A percentile compares a stretch with the other conserved stretches of the same genome.
Conservation (phyloP, 176 grass and related monocot species). For the Oryza australiensis region DNA sequence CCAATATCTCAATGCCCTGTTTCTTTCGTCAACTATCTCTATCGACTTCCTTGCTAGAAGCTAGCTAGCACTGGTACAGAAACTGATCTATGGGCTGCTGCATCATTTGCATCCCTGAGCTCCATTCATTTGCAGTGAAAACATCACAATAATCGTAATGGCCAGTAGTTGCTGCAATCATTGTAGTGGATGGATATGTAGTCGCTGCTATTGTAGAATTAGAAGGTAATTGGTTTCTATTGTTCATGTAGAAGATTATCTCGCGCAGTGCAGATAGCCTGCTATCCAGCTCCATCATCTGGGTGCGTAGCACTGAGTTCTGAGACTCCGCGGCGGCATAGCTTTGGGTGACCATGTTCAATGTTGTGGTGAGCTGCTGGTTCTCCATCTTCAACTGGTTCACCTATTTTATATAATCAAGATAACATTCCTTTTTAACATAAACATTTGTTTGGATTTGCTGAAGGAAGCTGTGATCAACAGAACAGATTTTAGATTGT, state of each 20-base stretch:
- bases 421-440: constrained; percentile 21
- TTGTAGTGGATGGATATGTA: background rate
- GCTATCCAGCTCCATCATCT: constrained; percentile 46
- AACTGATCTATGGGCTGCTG: constrained; percentile 37
- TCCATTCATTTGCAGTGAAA: constrained; percentile 10
- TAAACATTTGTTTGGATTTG: background rate
- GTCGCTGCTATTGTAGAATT: background rate
- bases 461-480: background rate
- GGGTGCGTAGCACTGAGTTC: constrained; percentile 63
- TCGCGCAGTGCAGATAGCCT: constrained; percentile 46
- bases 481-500: background rate
- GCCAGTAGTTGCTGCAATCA: background rate
- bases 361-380: constrained; percentile 33
- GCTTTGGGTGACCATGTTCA: constrained; percentile 37
- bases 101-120: constrained; percentile 20
- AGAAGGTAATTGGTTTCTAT: background rate
- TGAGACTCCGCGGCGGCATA: constrained; percentile 32
- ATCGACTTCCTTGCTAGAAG: constrained; percentile 7
- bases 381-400: constrained; percentile 46
- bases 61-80: constrained; percentile 26
- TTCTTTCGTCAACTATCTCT: background rate
- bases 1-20: background rate
- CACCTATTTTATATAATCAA: constrained; percentile 25
- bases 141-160: background rate
- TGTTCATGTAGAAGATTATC: constrained; percentile 37